phyloP scores from a whole-genome alignment of 2,329 filamentous ascomycete species.

The Periconia digitata region DNA sequence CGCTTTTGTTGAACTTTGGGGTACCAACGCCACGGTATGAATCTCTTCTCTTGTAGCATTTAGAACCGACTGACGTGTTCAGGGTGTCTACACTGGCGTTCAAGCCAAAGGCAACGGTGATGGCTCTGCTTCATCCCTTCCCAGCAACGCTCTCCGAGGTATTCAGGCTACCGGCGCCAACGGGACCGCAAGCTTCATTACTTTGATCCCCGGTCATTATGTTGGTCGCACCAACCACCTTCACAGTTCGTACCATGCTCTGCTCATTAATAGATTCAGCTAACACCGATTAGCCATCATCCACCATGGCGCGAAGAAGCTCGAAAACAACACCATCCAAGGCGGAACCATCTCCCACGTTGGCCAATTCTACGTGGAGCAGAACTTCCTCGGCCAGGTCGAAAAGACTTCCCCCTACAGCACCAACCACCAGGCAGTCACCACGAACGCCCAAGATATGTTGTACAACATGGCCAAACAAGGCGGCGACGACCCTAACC shows the following conservation, averaged over 20 bases:
- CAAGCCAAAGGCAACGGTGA: conserved; percentile 39
- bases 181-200: conserved; percentile 54
- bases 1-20: conserved; percentile 57
- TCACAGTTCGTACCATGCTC: conserved; percentile 24
- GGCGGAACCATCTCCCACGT: conserved; percentile 59
- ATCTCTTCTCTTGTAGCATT: background rate
- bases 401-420: conserved; percentile 51
- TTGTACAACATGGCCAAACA: conserved; percentile 52
- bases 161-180: conserved; percentile 50
- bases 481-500: conserved; percentile 56
- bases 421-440: conserved; percentile 48
- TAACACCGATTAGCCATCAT: conserved; percentile 28
- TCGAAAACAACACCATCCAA: conserved; percentile 55
- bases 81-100: conserved; percentile 54
- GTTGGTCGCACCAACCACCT: conserved; percentile 35
- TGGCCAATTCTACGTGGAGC: conserved; percentile 67
- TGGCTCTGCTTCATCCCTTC: conserved; percentile 26
- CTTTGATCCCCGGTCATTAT: conserved; percentile 50
- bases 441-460: conserved; percentile 54
- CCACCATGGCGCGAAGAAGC: conserved; percentile 42
- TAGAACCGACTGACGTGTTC: conserved; percentile 5
- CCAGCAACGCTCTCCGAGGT: conserved; percentile 50
- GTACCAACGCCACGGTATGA: conserved; percentile 27
- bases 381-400: conserved; percentile 57
- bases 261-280: background rate